These are phyloP conservation scores for Microcera coccophila DNA, from an alignment of 2,329 filamentous ascomycete genomes.

Conservation along the genomic window DNA sequence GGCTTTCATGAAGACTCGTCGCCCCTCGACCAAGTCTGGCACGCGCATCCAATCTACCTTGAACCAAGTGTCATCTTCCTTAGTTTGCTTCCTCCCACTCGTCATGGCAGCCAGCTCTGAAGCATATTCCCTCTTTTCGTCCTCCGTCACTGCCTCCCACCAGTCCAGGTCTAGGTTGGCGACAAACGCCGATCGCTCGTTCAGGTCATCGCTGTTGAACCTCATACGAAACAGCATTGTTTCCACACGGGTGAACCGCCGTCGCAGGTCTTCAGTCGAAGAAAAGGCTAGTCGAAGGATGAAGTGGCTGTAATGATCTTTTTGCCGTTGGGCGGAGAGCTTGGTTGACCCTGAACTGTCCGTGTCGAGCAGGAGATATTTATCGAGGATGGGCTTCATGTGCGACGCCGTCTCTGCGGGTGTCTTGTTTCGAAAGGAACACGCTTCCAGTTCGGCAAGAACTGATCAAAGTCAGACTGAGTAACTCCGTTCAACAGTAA, in stretches of 20 bases:
- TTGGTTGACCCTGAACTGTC: slow-evolving; percentile 61
- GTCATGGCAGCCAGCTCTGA: slow-evolving; percentile 56
- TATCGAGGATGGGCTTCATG: slow-evolving; percentile 82
- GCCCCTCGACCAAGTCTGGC: slow-evolving; percentile 78
- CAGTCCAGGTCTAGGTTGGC: slow-evolving; percentile 75
- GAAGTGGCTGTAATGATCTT: slow-evolving; percentile 97
- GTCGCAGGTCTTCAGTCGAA: slow-evolving; percentile 82
- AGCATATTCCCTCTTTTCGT: slow-evolving; percentile 66
- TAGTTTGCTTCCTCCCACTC: slow-evolving; percentile 33
- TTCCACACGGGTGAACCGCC: slow-evolving; percentile 82
- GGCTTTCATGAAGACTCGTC: slow-evolving; percentile 69
- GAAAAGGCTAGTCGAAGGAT: slow-evolving; percentile 92
- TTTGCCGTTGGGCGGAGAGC: slow-evolving; percentile 72
- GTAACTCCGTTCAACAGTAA: accelerated
- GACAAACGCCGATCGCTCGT: slow-evolving; percentile 74
- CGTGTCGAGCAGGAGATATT: slow-evolving; percentile 75
- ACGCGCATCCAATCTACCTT: slow-evolving; percentile 96
- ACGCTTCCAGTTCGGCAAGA: slow-evolving; percentile 85
- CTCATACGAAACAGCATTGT: slow-evolving; percentile 83
- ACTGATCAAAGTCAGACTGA: slow-evolving; percentile 46
- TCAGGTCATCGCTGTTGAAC: slow-evolving; percentile 69
- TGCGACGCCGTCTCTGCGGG: slow-evolving; percentile 76
- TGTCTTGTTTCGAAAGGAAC: slow-evolving; percentile 87
- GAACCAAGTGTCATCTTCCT: slow-evolving; percentile 84
- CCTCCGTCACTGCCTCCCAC: slow-evolving; percentile 80